phyloP scores from a whole-genome alignment of 495 filamentous ascomycete genomes.

The Neurospora tetrasperma region DNA sequence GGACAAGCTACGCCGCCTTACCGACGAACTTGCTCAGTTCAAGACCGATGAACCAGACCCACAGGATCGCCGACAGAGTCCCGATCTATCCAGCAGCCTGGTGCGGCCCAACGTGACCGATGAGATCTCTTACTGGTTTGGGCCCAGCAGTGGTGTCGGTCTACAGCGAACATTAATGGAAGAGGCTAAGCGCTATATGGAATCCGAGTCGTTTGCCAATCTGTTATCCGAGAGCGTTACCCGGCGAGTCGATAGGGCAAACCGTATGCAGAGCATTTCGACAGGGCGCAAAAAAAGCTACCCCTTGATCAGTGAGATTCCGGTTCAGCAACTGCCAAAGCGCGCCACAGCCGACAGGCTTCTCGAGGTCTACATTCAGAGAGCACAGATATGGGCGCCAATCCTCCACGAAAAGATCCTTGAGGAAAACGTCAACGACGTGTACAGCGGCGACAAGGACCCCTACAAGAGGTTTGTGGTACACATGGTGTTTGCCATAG shows the following conservation, averaged over 20 bases:
- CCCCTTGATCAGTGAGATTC: constrained; percentile 65
- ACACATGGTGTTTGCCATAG: constrained; percentile 83
- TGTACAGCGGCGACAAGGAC: constrained; percentile 64
- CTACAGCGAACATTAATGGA: constrained; percentile 93
- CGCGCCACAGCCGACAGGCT: constrained; percentile 58
- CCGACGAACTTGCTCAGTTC: constrained; percentile 57
- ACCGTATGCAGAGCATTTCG: constrained; percentile 27
- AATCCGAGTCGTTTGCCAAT: constrained; percentile 75
- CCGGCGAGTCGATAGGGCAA: constrained; percentile 18
- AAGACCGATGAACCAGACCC: constrained; percentile 53
- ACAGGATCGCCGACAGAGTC: constrained; percentile 60
- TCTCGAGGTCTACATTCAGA: constrained; percentile 68
- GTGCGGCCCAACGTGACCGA: constrained; percentile 73
- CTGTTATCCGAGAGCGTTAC: constrained; percentile 58
- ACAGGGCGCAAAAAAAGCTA: constrained; percentile 45
- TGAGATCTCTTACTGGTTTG: constrained; percentile 74
- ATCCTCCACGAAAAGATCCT: constrained; percentile 77
- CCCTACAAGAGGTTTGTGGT: constrained; percentile 77
- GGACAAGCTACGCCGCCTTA: constrained; percentile 65
- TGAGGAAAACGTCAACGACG: constrained; percentile 61
- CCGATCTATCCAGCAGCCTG: constrained; percentile 71
- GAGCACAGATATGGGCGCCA: constrained; percentile 78
- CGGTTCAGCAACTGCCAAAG: constrained; percentile 58
- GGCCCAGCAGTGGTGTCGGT: constrained; percentile 85
- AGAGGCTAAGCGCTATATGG: constrained; percentile 78